phyloP scores from a whole-genome alignment of 2,329 filamentous ascomycete species.

The Alternaria sp. region DNA sequence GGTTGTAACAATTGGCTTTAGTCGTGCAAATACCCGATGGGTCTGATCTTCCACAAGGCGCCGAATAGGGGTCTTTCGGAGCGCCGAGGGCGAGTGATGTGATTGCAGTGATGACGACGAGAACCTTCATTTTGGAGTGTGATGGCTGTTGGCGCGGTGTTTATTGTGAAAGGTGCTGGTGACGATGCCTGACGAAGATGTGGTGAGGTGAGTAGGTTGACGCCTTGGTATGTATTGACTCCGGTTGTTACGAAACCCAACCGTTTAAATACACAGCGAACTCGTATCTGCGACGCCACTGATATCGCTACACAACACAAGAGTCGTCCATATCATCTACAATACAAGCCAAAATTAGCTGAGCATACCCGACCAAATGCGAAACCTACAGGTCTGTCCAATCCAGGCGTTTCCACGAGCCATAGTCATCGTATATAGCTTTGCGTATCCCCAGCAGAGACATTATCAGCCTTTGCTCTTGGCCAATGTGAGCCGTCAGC shows the following conservation, averaged over 20 bases:
- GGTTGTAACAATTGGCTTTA: conserved; percentile 34
- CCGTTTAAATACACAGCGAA: conserved; percentile 19
- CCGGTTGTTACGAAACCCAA: conserved; percentile 3
- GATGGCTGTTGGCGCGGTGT: not conserved
- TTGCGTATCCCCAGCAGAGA: conserved; percentile 12
- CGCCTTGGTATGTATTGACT: not conserved
- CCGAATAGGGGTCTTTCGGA: conserved; percentile 39
- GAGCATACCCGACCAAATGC: not conserved
- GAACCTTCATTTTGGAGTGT: conserved; percentile 25
- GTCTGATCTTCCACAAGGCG: conserved; percentile 40
- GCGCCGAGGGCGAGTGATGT: conserved; percentile 29
- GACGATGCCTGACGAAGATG: not conserved
- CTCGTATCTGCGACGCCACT: conserved; percentile 18
- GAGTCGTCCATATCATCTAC: not conserved
- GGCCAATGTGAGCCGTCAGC: conserved; percentile 8
- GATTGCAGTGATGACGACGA: conserved; percentile 26
- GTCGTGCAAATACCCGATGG: conserved; percentile 43
- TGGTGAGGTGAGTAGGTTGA: conserved; percentile 2
- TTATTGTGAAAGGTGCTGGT: not conserved
- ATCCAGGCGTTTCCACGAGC: conserved; percentile 7
- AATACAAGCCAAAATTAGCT: conserved; percentile 15
- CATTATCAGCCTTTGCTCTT: conserved; percentile 1
- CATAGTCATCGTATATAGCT: not conserved
- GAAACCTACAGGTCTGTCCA: not conserved
- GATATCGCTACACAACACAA: conserved; percentile 12